Conservation (phyloP, 345 rosid genomes). For the Nephelium lappaceum region DNA sequence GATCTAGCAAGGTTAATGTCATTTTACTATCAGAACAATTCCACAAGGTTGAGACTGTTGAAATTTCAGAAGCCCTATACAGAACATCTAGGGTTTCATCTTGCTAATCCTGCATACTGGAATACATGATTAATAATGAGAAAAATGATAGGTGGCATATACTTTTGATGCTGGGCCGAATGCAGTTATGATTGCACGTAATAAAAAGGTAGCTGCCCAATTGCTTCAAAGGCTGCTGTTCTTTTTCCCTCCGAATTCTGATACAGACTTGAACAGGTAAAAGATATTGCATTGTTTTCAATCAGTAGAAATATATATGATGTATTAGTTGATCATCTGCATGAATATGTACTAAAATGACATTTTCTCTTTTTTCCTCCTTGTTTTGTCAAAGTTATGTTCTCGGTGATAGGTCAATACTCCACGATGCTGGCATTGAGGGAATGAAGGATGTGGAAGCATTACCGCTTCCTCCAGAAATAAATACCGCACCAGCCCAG, state of each 20-base stretch:
- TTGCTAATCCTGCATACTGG: neutral
- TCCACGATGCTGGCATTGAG: conserved; percentile 72
- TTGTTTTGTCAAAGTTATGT: conserved; percentile 56
- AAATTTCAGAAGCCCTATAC: neutral
- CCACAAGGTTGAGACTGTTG: neutral
- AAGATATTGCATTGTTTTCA: conserved; percentile 6
- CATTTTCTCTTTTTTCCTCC: neutral
- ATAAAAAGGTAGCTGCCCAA: conserved; percentile 64
- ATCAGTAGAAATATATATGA: neutral
- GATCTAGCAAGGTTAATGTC: neutral
- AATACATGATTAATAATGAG: conserved; percentile 19
- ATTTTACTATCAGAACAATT: neutral
- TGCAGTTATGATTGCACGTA: conserved; percentile 75
- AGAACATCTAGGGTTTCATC: neutral
- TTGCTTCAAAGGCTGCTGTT: conserved; percentile 80
- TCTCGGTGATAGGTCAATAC: conserved; percentile 80
- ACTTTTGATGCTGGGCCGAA: conserved; percentile 98
- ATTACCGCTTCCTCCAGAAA: conserved; percentile 56
- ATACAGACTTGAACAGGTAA: conserved; percentile 74
- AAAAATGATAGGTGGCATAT: conserved; percentile 75
- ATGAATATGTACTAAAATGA: conserved; percentile 1
- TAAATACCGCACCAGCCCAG: conserved; percentile 44
- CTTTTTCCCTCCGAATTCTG: conserved; percentile 80
- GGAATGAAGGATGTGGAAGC: conserved; percentile 60
- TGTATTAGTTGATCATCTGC: neutral